These are phyloP conservation scores for Rhizopus arrhizus DNA, from an alignment of 371 early-diverging fungal genomes.

Conservation along the genomic window DNA sequence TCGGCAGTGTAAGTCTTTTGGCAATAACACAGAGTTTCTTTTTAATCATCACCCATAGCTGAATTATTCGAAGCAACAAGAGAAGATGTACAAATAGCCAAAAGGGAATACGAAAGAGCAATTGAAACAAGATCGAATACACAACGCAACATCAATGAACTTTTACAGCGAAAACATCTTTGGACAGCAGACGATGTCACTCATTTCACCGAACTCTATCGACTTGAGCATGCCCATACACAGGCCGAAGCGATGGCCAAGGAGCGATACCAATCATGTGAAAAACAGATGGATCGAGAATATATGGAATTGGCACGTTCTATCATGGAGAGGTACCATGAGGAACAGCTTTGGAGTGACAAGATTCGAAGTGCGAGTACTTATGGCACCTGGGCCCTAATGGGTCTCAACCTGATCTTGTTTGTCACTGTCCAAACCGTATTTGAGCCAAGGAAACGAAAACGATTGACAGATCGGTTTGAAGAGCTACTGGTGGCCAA, in stretches of 20 bases:
- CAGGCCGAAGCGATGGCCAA: slow-evolving; percentile 66
- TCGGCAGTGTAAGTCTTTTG: slow-evolving; percentile 54
- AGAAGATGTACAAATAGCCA: slow-evolving; percentile 62
- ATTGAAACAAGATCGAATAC: slow-evolving; percentile 70
- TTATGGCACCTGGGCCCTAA: slow-evolving; percentile 82
- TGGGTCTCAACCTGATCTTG: slow-evolving; percentile 72
- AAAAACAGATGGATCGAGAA: slow-evolving; percentile 70
- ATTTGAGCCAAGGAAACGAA: slow-evolving; percentile 79
- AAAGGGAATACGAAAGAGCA: slow-evolving; percentile 68
- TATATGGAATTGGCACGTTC: slow-evolving; percentile 70
- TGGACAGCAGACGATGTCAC: slow-evolving; percentile 88
- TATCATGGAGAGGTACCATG: slow-evolving; percentile 81
- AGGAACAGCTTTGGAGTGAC: slow-evolving; percentile 97
- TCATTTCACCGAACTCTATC: slow-evolving; percentile 85
- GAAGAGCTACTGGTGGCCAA: slow-evolving; percentile 61
- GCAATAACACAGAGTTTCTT: neutral
- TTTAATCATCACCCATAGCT: slow-evolving; percentile 25
- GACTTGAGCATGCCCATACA: slow-evolving; percentile 77
- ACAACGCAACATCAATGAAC: slow-evolving; percentile 88
- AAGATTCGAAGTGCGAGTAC: slow-evolving; percentile 91
- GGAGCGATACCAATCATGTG: slow-evolving; percentile 58
- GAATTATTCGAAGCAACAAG: slow-evolving; percentile 61
- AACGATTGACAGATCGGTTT: slow-evolving; percentile 71
- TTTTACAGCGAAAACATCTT: slow-evolving; percentile 84
- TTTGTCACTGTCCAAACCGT: slow-evolving; percentile 75